These are phyloP conservation scores for Chlorella sp. DNA, from an alignment of 139 green algal genomes.

Conservation along the genomic window DNA sequence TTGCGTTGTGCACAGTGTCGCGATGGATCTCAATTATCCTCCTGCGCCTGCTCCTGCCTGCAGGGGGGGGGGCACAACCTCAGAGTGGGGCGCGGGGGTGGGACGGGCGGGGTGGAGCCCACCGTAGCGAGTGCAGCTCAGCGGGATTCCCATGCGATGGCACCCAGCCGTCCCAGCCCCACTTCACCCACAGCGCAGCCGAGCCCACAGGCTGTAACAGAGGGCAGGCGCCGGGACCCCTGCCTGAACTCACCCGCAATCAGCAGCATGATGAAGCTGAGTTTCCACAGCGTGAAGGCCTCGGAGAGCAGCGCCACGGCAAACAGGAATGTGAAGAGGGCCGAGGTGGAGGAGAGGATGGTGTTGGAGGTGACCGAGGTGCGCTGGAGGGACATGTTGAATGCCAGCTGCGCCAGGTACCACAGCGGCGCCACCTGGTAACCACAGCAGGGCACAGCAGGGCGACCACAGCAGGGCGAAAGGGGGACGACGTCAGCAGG, in stretches of 20 bases:
- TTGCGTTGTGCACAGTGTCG: no score
- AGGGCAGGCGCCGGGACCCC: no score
- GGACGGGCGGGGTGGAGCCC: no score
- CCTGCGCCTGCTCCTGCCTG: no score
- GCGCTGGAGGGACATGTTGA: conserved; percentile 84
- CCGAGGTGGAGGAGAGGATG: conserved; percentile 87
- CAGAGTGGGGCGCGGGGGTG: no score
- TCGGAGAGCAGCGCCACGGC: conserved; percentile 67
- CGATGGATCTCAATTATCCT: no score
- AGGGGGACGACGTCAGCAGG: neutral
- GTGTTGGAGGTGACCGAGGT: conserved; percentile 97
- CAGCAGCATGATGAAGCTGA: conserved; percentile 72
- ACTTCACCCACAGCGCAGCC: no score
- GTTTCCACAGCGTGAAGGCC: conserved; percentile 67
- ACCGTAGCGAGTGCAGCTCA: no score
- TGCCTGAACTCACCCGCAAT: conserved; percentile 81
- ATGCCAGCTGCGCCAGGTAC: conserved; percentile 92
- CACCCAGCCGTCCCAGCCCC: no score
- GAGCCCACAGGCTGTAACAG: no score
- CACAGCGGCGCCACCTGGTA: conserved; percentile 81
- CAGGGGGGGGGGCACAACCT: no score
- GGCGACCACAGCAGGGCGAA: neutral
- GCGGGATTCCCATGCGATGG: no score
- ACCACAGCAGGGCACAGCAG: neutral
- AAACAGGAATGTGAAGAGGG: conserved; percentile 91